Evolutionary conservation across 2,329 filamentous ascomycete species (phyloP).

Genomic region (Teratosphaeria zuluensis): DNA sequence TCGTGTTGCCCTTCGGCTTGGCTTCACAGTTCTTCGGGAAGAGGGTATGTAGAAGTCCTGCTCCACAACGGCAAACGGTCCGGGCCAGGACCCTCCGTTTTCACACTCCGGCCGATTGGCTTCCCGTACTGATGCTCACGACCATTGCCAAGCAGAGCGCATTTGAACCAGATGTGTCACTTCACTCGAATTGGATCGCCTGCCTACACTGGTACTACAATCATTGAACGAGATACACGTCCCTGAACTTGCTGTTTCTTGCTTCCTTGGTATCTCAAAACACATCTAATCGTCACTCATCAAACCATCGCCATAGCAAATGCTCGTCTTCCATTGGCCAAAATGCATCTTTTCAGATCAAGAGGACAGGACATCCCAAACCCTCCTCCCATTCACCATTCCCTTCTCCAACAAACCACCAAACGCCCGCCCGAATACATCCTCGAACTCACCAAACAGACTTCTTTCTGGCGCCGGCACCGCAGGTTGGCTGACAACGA

Average conservation of each 20-base stretch:
- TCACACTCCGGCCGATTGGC: too few relatives aligned
- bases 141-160: too few relatives aligned
- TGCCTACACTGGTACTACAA: background rate
- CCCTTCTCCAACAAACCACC: background rate
- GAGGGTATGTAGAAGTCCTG: too few relatives aligned
- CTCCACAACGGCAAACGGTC: too few relatives aligned
- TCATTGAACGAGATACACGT: background rate
- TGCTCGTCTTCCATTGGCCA: too few relatives aligned
- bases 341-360: background rate
- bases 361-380: background rate
- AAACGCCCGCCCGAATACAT: conserved; percentile 7
- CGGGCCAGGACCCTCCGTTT: too few relatives aligned
- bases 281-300: background rate
- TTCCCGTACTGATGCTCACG: too few relatives aligned
- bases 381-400: background rate
- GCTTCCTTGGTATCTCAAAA: background rate
- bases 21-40: background rate
- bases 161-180: background rate
- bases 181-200: background rate
- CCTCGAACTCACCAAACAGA: conserved; percentile 4
- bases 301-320: background rate
- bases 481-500: conserved; percentile 4
- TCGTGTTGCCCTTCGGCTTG: background rate
- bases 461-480: conserved; percentile 8
- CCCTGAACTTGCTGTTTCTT: background rate